phyloP scores from a whole-genome alignment of 139 green algal genomes.

The Chlorella ohadii region DNA sequence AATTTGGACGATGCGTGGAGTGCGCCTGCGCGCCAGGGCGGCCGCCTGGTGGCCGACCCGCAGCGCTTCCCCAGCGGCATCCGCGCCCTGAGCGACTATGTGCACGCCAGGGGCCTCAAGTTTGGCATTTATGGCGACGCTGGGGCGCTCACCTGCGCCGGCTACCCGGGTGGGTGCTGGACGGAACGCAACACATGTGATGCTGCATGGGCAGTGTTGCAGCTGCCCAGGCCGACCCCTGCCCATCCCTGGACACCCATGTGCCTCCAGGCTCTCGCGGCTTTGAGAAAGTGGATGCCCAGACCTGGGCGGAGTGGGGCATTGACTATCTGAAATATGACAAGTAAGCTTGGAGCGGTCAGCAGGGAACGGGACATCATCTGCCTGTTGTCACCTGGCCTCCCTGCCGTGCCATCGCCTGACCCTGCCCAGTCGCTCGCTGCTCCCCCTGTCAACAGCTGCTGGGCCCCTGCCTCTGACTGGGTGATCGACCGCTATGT shows the following conservation, averaged over 20 bases:
- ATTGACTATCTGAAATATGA: conserved; percentile 32
- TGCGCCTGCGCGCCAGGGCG: background rate
- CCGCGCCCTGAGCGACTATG: conserved; percentile 58
- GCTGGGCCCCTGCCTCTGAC: background rate
- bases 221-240: too few relatives aligned
- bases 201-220: too few relatives aligned
- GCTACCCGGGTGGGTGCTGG: conserved; percentile 52
- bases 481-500: conserved; percentile 21
- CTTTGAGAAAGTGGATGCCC: conserved; percentile 70
- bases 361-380: too few relatives aligned
- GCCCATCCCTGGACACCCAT: background rate
- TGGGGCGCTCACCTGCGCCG: conserved; percentile 72
- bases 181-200: too few relatives aligned
- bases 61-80: conserved; percentile 55
- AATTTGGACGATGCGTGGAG: conserved; percentile 37
- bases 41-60: conserved; percentile 18
- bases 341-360: background rate
- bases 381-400: too few relatives aligned
- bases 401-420: too few relatives aligned
- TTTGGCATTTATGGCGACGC: conserved; percentile 81
- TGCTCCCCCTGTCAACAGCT: background rate
- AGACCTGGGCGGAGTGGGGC: conserved; percentile 76
- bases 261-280: conserved; percentile 51
- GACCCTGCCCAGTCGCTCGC: too few relatives aligned
- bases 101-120: conserved; percentile 65